phyloP scores from a whole-genome alignment of 2,329 filamentous ascomycete species.

The Fusarium pseudoanthophilum region DNA sequence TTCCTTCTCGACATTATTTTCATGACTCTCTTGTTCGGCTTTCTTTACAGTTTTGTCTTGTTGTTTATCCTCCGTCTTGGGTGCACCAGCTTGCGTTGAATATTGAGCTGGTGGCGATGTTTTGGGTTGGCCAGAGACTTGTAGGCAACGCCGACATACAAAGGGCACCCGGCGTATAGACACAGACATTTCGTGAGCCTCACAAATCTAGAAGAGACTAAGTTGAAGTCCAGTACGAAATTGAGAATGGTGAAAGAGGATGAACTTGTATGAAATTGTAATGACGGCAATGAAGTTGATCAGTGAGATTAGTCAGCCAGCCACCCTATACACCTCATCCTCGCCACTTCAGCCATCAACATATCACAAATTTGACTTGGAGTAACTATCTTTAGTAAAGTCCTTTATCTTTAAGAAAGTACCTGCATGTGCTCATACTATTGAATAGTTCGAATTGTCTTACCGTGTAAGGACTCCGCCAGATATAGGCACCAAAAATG shows the following conservation, averaged over 20 bases:
- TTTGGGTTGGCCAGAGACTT: constrained; percentile 8
- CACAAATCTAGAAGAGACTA: background rate
- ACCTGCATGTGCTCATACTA: constrained; percentile 1
- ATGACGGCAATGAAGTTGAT: constrained; percentile 26
- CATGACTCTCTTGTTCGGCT: background rate
- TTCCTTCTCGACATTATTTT: constrained; percentile 20
- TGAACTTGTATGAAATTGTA: background rate
- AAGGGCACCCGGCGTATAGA: constrained; percentile 9
- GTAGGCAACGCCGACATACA: constrained; percentile 37
- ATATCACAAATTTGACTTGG: background rate
- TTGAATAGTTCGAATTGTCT: constrained; percentile 2
- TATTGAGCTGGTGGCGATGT: constrained; percentile 19
- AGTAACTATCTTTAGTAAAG: constrained; percentile 3
- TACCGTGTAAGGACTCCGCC: constrained; percentile 5
- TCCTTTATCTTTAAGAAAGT: constrained; percentile 6
- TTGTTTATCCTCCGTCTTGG: constrained; percentile 7
- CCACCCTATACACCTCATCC: background rate
- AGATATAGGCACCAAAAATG: constrained; percentile 35
- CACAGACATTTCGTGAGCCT: background rate
- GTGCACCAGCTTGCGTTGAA: constrained; percentile 28
- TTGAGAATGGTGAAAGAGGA: background rate
- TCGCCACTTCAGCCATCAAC: background rate
- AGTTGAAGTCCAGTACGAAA: background rate
- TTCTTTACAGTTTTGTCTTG: background rate
- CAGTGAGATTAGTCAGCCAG: constrained; percentile 33